Percentiles rank a stretch among this genome's conserved stretches.
Conservation (phyloP, 768 basidiomycete species). For the Lactifluus volemus region DNA sequence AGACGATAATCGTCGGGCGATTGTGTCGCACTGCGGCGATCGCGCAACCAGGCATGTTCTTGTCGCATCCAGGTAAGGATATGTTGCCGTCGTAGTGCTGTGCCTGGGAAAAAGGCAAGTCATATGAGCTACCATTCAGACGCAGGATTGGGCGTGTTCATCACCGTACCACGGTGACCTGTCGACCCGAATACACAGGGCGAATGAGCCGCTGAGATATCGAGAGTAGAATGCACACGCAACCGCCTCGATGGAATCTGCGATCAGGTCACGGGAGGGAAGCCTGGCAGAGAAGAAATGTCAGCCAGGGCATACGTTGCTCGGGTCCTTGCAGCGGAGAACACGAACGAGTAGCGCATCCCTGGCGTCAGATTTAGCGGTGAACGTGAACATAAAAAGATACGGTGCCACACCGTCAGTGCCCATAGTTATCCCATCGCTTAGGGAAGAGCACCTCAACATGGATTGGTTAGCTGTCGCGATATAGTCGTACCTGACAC, state of each 20-base stretch:
- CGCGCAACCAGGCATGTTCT: constrained; percentile 87
- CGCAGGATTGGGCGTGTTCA: not conserved
- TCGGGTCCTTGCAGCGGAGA: not conserved
- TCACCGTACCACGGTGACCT: constrained; percentile 47
- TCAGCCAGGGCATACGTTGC: not conserved
- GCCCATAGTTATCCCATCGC: constrained; percentile 87
- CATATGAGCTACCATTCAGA: not conserved
- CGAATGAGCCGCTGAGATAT: not conserved
- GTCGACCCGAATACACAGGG: not conserved
- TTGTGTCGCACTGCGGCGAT: constrained; percentile 85
- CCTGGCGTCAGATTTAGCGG: constrained; percentile 35
- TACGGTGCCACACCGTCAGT: constrained; percentile 55
- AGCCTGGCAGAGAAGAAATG: constrained; percentile 36
- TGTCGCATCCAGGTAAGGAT: constrained; percentile 81
- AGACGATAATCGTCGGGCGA: constrained; percentile 79
- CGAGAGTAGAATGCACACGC: constrained; percentile 17
- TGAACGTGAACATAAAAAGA: not conserved
- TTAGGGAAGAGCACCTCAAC: constrained; percentile 21
- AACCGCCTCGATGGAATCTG: constrained; percentile 82
- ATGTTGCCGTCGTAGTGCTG: constrained; percentile 89
- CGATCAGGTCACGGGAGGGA: constrained; percentile 82
- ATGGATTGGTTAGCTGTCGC: not conserved
- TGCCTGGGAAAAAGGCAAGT: constrained; percentile 36
- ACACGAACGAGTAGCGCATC: constrained; percentile 77
- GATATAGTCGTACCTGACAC: constrained; percentile 50